phyloP scores from a whole-genome alignment of 2,329 filamentous ascomycete genomes.

The Fusarium sp. region DNA sequence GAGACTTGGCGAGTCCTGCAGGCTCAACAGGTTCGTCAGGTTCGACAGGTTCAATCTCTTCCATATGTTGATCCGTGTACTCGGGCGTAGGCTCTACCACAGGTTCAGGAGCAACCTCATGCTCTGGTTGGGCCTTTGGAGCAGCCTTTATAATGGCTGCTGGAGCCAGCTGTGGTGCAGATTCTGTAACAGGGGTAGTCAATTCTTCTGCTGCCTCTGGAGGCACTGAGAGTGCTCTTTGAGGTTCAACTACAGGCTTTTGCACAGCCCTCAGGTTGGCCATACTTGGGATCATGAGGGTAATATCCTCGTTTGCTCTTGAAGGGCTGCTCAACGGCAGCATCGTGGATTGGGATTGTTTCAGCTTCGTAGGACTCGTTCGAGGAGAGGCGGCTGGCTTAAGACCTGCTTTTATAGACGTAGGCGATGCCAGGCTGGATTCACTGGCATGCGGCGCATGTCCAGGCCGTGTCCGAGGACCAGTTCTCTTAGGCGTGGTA shows the following conservation, averaged over 20 bases:
- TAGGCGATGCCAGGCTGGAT: conserved; percentile 63
- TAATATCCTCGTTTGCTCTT: conserved; percentile 66
- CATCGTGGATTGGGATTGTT: conserved; percentile 51
- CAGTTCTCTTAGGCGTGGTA: conserved; percentile 66
- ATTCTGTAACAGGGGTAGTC: conserved; percentile 28
- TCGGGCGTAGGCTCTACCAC: conserved; percentile 49
- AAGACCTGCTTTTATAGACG: conserved; percentile 50
- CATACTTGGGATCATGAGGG: conserved; percentile 64
- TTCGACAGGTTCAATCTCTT: conserved; percentile 40
- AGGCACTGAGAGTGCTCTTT: conserved; percentile 26
- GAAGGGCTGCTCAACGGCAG: conserved; percentile 58
- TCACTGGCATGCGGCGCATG: conserved; percentile 66
- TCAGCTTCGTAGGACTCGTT: conserved; percentile 58
- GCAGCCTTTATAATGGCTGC: conserved; percentile 24
- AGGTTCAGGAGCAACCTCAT: conserved; percentile 3
- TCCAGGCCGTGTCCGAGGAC: conserved; percentile 60
- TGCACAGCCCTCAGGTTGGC: conserved; percentile 54
- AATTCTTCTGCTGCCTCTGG: conserved; percentile 27
- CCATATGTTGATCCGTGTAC: conserved; percentile 37
- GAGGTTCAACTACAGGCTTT: conserved; percentile 38
- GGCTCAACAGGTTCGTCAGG: neutral
- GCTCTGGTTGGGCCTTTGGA: neutral
- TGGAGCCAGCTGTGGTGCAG: conserved; percentile 15
- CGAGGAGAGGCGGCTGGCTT: conserved; percentile 58
- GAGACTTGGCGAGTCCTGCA: neutral